Evolutionary conservation across 1,139 yeast genomes (phyloP), one percentile per base, ranked within the genome.

Genomic region (Hanseniaspora sp.): DNA sequence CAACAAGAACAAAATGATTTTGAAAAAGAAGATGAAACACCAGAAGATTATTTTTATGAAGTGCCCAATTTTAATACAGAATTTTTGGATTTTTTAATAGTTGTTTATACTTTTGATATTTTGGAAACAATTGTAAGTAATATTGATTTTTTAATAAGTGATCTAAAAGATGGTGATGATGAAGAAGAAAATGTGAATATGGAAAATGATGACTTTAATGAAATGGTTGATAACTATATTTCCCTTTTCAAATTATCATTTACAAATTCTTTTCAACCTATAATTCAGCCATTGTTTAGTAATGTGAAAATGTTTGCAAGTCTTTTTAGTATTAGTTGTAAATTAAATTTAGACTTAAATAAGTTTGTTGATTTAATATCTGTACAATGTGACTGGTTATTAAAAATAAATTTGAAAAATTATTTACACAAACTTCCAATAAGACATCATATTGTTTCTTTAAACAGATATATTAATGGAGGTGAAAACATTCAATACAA

Each of bases 101-200:
- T 80, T 4, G 62, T 77, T 0, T 75, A 74, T 61, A 71, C 78
- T 7, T 70, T 79, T 64, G 88, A 82, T 62, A 69, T 78, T 1
- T 61, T 82, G 31, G 86, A 82, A 59, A 61, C 68, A 0, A 38
- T 69, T 56, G 52, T 64, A 57, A 59, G 66, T 58, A 56, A 61
- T 62, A 41, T 54, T 6, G 46, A 51, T 18, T 54, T 54, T 37
- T 34, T 48, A 4, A 18, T 54, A 12, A 33, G 5, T 44, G 39
- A 43, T 30, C 34, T 23, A 7, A 33, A 30, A 11, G 38, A 40
- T 13, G 54, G 40, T 45, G 17, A 18, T n/a, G 7, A 11, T n/a
- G 38, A 30, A 9, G 37, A 43, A 13, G 42, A 39, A 39, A 4
- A n/a, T 18, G n/a, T 34, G 18, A 15, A 45, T 7, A 9, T 13